Evolutionary conservation across 257 asterid genomes (phyloP), one percentile per base, ranked within the genome.

Genomic region (Solanum dulcamara): DNA sequence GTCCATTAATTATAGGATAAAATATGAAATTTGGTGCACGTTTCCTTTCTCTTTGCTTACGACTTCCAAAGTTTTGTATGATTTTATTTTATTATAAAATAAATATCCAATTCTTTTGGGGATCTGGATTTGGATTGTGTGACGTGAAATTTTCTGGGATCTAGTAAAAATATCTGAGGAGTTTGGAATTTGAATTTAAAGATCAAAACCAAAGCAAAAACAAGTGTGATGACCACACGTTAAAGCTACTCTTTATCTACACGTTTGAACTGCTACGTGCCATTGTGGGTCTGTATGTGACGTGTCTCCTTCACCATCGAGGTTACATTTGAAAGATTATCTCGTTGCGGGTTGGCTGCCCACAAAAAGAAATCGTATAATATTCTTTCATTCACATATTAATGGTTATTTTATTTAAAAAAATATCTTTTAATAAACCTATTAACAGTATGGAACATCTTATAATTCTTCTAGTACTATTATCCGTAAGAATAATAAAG

Each of bases 181-280:
- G 64, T 67, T 67, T 66, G 64, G 15, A 72, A 84, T 30, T 46
- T 26, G 70, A 74, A 84, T 80, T 62, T 67, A 81, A 22, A 48
- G 51, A 64, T 81, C 74, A 2, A 62, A 68, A 53, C n/a, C 2
- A 53, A 17, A 26, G 37, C 17, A 8, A 64, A 46, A 70, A 60
- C 80, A 86, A 90, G 94, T 92, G 97, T 92, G 97, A 90, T 85
- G 91, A 84, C 98, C 98, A 94, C 96, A 95, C 97, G 98, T 95
- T 92, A 86, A 10, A 35, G 91, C 88, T 89, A 89, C 90, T 82
- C 77, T 60, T 92, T 86, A 94, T 94, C 97, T 84, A 67, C 88
- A 92, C 91, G 91, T 87, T 86, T 88, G 55, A 1, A 57, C 22
- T 50, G 64, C 13, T 15, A 91, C 96, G 97, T 92, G 96, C 89